phyloP scores from a whole-genome alignment of 768 basidiomycete genomes.

The Trametes maxima region DNA sequence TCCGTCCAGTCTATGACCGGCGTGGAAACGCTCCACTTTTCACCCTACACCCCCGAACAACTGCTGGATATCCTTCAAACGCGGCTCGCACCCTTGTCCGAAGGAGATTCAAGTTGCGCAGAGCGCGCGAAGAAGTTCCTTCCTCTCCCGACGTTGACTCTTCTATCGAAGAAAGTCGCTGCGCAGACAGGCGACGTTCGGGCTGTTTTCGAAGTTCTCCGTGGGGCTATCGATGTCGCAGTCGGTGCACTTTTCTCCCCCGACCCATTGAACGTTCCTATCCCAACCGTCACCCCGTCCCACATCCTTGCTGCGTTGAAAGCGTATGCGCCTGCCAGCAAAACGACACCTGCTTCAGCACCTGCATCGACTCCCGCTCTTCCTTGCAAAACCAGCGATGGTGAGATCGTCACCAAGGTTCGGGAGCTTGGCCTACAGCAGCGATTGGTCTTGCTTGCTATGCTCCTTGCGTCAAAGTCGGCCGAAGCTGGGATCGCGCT shows the following conservation, averaged over 20 bases:
- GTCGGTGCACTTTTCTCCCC: conserved; percentile 29
- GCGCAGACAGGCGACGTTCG: conserved; percentile 83
- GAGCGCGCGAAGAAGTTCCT: conserved; percentile 53
- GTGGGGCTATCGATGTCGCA: conserved; percentile 76
- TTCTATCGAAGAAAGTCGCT: conserved; percentile 81
- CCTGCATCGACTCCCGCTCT: conserved; percentile 31
- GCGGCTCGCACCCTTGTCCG: conserved; percentile 58
- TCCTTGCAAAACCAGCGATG: conserved; percentile 33
- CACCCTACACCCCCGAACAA: conserved; percentile 75
- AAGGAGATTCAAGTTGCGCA: conserved; percentile 19
- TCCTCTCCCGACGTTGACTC: conserved; percentile 60
- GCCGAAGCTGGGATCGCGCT: conserved; percentile 58
- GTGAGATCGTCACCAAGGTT: conserved; percentile 68
- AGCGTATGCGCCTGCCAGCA: conserved; percentile 49
- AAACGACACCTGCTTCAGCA: conserved; percentile 37
- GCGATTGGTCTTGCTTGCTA: conserved; percentile 64
- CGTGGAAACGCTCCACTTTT: conserved; percentile 74
- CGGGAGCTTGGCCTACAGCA: conserved; percentile 73
- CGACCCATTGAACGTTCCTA: conserved; percentile 29
- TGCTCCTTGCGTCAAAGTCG: conserved; percentile 67
- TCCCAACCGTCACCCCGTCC: conserved; percentile 57
- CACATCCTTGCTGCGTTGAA: conserved; percentile 78
- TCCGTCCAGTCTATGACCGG: conserved; percentile 32
- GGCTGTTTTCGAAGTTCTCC: conserved; percentile 75
- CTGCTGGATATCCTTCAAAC: conserved; percentile 68